Percentiles rank a stretch among this genome's conserved stretches.
Conservation (phyloP, 164 flowering plant species). For the Magnolia kwangsiensis region DNA sequence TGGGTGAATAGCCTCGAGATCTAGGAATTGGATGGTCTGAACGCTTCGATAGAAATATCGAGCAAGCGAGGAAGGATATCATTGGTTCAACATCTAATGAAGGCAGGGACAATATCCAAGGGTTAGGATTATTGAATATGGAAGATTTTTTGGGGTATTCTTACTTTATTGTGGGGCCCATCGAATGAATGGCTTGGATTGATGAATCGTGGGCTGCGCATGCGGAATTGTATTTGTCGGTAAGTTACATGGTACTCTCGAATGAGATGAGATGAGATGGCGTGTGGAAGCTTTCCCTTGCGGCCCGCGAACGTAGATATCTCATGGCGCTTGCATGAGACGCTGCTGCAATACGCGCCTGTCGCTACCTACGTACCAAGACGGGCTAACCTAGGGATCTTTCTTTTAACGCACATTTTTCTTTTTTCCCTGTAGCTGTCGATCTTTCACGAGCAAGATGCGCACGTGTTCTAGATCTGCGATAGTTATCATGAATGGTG, state of each 20-base stretch:
- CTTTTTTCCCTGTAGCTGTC: too few relatives aligned
- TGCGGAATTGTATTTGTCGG: neutral
- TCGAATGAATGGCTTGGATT: neutral
- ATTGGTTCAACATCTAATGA: neutral
- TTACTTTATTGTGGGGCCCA: neutral
- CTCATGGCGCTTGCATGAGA: neutral
- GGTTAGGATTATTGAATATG: neutral
- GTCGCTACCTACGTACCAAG: neutral
- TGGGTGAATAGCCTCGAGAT: neutral
- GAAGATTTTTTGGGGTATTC: neutral
- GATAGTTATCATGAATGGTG: too few relatives aligned
- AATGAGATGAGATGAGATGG: neutral
- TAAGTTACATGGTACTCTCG: neutral
- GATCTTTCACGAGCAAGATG: too few relatives aligned
- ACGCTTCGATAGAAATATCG: too few relatives aligned
- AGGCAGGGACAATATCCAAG: neutral
- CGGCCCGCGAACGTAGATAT: neutral
- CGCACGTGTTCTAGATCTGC: too few relatives aligned
- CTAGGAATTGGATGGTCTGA: neutral
- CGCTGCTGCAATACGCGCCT: neutral
- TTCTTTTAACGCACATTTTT: too few relatives aligned
- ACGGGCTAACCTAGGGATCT: too few relatives aligned
- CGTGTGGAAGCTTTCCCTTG: neutral
- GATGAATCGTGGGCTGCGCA: neutral
- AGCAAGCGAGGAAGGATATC: neutral